phyloP scores from a whole-genome alignment of 164 flowering plant species.

The Liquidambar formosana region DNA sequence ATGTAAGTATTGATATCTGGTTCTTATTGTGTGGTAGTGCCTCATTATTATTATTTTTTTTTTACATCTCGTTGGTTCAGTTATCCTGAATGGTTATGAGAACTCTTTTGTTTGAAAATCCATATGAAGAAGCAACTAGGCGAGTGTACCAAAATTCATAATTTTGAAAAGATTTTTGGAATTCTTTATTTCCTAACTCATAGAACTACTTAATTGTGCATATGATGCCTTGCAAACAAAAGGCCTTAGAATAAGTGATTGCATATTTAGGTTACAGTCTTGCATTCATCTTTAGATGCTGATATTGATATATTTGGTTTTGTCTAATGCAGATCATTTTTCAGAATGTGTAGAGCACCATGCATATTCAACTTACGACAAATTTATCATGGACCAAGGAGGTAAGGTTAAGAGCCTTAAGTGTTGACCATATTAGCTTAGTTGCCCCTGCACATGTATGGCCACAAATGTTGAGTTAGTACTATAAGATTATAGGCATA shows the following conservation, averaged over 20 bases:
- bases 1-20: conserved; percentile 54
- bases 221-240: too few species aligned
- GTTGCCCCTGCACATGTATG: not conserved
- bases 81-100: too few species aligned
- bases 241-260: not conserved
- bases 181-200: too few species aligned
- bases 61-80: not conserved
- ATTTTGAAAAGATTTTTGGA: too few species aligned
- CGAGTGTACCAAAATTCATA: too few species aligned
- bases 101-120: too few species aligned
- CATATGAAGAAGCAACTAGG: too few species aligned
- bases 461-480: not conserved
- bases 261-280: not conserved
- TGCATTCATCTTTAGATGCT: not conserved
- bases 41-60: not conserved
- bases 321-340: conserved; percentile 74
- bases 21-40: not conserved
- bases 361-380: conserved; percentile 91
- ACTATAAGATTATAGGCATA: not conserved
- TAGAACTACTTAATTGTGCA: too few species aligned
- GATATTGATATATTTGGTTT: conserved; percentile 4
- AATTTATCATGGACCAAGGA: conserved; percentile 82
- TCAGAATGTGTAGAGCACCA: conserved; percentile 96
- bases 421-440: not conserved
- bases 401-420: conserved; percentile 36